Percentiles rank a stretch among this genome's conserved stretches.
These are phyloP conservation scores for Xanthoconium stramineum DNA, from an alignment of 768 basidiomycete species.

Conservation along the genomic window DNA sequence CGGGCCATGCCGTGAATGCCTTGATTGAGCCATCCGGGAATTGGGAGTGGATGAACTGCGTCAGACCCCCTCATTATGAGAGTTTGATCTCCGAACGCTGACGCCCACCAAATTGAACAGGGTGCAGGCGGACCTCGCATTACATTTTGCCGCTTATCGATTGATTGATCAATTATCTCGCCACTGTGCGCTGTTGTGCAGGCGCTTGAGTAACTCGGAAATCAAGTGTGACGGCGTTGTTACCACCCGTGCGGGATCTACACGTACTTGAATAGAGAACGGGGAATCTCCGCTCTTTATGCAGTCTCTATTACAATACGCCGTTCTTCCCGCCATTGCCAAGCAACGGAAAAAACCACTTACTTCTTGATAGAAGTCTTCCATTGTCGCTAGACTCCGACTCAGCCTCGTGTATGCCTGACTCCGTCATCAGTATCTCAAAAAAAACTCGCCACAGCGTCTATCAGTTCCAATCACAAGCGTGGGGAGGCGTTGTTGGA, in stretches of 20 bases:
- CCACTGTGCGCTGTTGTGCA: neutral
- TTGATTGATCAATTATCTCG: neutral
- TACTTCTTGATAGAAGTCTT: constrained; percentile 2
- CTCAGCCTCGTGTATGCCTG: constrained; percentile 3
- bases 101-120: neutral
- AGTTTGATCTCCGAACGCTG: neutral
- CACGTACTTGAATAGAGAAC: neutral
- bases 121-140: neutral
- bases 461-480: neutral
- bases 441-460: neutral
- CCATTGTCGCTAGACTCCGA: constrained; percentile 6
- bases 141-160: constrained; percentile 5
- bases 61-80: constrained; percentile 1
- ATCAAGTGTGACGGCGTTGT: neutral
- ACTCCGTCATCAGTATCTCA: neutral
- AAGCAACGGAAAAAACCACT: neutral
- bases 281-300: constrained; percentile 4
- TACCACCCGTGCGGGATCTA: neutral
- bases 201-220: too few relatives aligned
- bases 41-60: neutral
- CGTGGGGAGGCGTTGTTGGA: too few relatives aligned
- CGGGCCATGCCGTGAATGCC: constrained; percentile 13
- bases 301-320: neutral
- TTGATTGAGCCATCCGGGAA: neutral
- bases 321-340: neutral